A percentile compares a stretch with the other conserved stretches of the same genome.
phyloP scores from a whole-genome alignment of 2,329 filamentous ascomycete genomes.

The Trichoderma koningiopsis region DNA sequence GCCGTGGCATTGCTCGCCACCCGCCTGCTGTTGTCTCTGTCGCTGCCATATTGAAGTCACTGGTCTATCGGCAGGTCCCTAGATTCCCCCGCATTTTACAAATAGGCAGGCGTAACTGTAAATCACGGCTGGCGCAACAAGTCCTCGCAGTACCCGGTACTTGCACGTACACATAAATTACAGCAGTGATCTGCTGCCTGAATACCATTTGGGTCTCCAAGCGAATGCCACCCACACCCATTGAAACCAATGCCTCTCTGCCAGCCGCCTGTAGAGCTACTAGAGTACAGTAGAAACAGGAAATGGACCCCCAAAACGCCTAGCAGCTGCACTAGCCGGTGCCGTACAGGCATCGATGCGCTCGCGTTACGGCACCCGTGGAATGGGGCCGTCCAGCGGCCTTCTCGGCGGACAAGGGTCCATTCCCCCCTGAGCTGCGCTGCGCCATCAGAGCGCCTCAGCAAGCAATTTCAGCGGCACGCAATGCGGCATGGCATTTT shows the following conservation, averaged over 20 bases:
- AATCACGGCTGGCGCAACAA: neutral
- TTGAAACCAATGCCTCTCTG: neutral
- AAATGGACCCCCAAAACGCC: neutral
- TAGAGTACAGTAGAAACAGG: neutral
- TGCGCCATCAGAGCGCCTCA: neutral
- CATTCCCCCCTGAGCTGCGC: slow-evolving; percentile 7
- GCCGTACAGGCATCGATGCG: neutral
- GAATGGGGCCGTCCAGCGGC: neutral
- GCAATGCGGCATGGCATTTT: neutral
- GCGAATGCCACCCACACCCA: slow-evolving; percentile 21
- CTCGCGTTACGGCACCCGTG: neutral
- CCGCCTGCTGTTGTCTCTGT: neutral
- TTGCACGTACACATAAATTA: neutral
- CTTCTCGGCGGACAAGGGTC: neutral
- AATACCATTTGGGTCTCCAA: neutral
- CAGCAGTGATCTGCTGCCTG: neutral
- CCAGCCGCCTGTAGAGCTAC: neutral
- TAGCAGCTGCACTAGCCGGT: neutral
- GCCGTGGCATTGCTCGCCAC: neutral
- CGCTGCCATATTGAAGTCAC: neutral
- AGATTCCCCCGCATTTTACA: slow-evolving; percentile 26
- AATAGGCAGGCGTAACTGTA: neutral
- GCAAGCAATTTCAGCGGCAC: neutral
- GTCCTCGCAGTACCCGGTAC: neutral
- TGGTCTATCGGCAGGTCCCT: slow-evolving; percentile 24